phyloP scores from a whole-genome alignment of 2,329 filamentous ascomycete genomes.

The Didymella exigua region DNA sequence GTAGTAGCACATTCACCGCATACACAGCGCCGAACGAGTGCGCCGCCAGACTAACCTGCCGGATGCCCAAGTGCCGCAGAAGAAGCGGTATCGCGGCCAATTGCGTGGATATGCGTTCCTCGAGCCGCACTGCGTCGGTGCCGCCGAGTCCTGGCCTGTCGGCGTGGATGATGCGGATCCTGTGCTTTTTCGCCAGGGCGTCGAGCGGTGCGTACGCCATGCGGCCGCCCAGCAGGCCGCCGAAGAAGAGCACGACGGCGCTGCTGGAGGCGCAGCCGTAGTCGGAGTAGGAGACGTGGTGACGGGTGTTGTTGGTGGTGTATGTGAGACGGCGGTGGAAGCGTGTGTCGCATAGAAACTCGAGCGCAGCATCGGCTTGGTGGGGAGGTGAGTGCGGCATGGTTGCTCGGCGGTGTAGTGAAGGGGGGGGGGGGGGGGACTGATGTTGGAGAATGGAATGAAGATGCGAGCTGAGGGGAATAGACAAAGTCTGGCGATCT shows the following conservation, averaged over 20 bases:
- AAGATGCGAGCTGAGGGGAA: neutral
- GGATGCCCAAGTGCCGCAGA: conserved; percentile 26
- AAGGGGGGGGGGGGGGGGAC: too few species aligned
- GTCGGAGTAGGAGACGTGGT: conserved; percentile 16
- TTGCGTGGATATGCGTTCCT: conserved; percentile 22
- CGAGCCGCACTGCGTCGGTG: conserved; percentile 18
- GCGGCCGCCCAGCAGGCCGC: conserved; percentile 25
- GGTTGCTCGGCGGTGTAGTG: neutral
- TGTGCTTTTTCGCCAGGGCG: conserved; percentile 20
- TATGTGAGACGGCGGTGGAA: conserved; percentile 12
- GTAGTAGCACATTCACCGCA: conserved; percentile 26
- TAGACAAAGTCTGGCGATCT: too few species aligned
- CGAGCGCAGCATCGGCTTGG: neutral
- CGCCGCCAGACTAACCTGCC: conserved; percentile 24
- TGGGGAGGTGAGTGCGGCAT: neutral
- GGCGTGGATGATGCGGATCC: conserved; percentile 28
- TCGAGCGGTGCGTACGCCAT: conserved; percentile 26
- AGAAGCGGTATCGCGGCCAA: conserved; percentile 25
- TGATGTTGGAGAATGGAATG: neutral
- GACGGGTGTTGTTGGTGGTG: neutral
- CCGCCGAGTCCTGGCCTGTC: conserved; percentile 32
- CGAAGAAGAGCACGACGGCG: conserved; percentile 32
- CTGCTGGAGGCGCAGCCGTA: conserved; percentile 26
- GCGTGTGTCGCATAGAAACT: conserved; percentile 17
- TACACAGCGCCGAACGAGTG: conserved; percentile 34